phyloP scores from a whole-genome alignment of 208 protist genomes.

The Trypanosoma scelopori region DNA sequence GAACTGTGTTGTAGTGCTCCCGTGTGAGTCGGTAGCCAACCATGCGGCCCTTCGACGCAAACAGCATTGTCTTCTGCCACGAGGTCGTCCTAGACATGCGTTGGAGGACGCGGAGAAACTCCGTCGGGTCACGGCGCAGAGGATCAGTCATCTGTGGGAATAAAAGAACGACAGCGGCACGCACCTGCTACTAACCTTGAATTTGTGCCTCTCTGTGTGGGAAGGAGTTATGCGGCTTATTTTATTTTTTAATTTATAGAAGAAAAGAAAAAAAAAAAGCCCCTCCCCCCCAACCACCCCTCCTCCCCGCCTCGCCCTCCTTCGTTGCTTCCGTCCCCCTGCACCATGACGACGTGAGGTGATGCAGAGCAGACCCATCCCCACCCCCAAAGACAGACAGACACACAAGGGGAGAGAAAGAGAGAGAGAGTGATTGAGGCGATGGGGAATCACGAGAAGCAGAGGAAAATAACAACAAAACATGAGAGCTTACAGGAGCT shows the following conservation, averaged over 20 bases:
- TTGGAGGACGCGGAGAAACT: slow-evolving; percentile 88
- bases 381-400: too few relatives aligned
- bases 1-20: slow-evolving; percentile 91
- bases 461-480: neutral
- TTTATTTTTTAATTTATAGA: too few relatives aligned
- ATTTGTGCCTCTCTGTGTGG: too few relatives aligned
- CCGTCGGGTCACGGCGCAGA: slow-evolving; percentile 83
- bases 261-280: too few relatives aligned
- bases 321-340: too few relatives aligned
- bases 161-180: neutral
- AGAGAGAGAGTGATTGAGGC: slow-evolving; percentile 20
- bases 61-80: slow-evolving; percentile 92
- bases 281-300: too few relatives aligned
- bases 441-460: too few relatives aligned
- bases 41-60: slow-evolving; percentile 89
- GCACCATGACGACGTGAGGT: too few relatives aligned
- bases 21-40: slow-evolving; percentile 86
- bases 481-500: neutral
- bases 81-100: slow-evolving; percentile 87
- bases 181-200: too few relatives aligned
- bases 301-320: too few relatives aligned
- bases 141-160: slow-evolving; percentile 79
- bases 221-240: too few relatives aligned
- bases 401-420: slow-evolving; percentile 7
- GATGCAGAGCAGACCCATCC: too few relatives aligned